Evolutionary conservation across 768 basidiomycete species (phyloP), one percentile per base, ranked within the genome.

Genomic region (Pleurotus eryngii): DNA sequence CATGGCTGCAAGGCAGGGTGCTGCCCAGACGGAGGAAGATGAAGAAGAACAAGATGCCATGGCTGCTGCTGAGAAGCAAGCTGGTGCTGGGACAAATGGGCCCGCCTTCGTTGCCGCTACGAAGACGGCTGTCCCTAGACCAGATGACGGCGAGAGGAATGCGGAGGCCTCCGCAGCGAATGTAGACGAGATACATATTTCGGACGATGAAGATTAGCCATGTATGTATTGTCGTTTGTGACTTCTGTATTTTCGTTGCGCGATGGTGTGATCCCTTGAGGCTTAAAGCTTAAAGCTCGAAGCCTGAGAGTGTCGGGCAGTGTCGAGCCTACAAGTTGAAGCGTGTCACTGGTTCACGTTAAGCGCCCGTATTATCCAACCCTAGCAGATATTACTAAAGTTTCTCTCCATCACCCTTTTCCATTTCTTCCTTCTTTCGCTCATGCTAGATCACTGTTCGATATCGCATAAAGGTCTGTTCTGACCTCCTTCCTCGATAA

Each of bases 401-500:
- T 35, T 35, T 11, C 30, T 35, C 30, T 11, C 30, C 30, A 30
- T 9, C 30, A 35, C 30, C 30, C 30, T 11, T 35, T 35, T 35
- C 30, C 8, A 4, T 35, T 35, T 35, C 30, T 35, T 35, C 30
- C 30, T 3, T 35, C 30, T 35, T 35, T 9, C 30, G 37, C 57
- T 60, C 56, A 97, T 97, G 94, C 84, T 97, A 58, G 95, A 98
- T 74, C 91, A 95, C 72, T 92, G 94, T 70, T 95, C 93, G 26
- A 96, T 98, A 66, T 92, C 92, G 7, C 93, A 95, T 72, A 92
- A 92, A 82, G 93, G 94, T 89, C 59, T 40, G 70, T 49, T 12
- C 9, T 42, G 30, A 35, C 2, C 30, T 4, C 7, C 3, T 35
- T 35, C 30, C 30, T 9, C 30, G 7, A 11, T 35, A 9, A 4